A percentile compares a stretch with the other conserved stretches of the same genome.
These are phyloP conservation scores for Trichosporon sp. DNA, from an alignment of 1,284 basidiomycete species.

Conservation along the genomic window DNA sequence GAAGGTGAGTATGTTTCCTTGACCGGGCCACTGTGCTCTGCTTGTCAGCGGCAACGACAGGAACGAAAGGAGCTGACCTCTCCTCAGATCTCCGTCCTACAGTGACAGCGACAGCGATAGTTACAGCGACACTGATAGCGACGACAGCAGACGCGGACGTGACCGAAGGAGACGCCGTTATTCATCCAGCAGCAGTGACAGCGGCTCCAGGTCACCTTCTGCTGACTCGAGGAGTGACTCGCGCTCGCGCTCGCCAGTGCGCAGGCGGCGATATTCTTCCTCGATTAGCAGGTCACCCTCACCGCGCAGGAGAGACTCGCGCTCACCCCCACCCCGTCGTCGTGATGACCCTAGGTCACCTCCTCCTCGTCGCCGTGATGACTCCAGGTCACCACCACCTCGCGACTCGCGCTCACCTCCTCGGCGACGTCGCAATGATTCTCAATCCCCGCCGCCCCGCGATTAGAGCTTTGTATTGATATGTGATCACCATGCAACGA, in stretches of 20 bases:
- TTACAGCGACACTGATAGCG: background rate
- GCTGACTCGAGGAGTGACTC: background rate
- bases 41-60: too few species aligned
- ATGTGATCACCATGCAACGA: background rate
- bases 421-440: slow-evolving; percentile 5
- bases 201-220: background rate
- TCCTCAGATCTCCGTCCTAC: background rate
- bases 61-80: background rate
- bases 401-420: slow-evolving; percentile 17
- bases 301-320: background rate
- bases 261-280: slow-evolving; percentile 2
- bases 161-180: slow-evolving; percentile 2
- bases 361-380: background rate
- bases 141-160: background rate
- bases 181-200: slow-evolving; percentile 1
- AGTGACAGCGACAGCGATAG: background rate
- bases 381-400: too few species aligned
- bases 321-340: background rate
- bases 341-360: background rate
- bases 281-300: background rate
- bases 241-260: background rate
- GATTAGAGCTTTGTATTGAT: background rate
- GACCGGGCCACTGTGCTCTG: too few species aligned
- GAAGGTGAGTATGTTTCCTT: slow-evolving; percentile 9
- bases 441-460: background rate